Evolutionary conservation across 371 early-diverging fungal species (phyloP).

Genomic region (Mucor plumbeus): DNA sequence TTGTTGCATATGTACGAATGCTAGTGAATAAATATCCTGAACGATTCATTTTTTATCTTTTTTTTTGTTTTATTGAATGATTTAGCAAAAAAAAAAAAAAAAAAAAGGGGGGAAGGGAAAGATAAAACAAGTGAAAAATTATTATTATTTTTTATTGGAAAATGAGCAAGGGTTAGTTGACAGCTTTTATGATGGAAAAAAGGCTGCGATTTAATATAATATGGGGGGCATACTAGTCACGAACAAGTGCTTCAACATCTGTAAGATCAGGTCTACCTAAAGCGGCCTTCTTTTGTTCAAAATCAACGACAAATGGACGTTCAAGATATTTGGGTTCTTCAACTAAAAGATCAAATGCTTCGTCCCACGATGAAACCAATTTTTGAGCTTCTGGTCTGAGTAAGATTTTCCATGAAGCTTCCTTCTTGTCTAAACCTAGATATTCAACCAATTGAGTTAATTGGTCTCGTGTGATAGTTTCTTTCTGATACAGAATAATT

Average conservation of each 20-base stretch:
- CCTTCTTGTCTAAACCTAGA: conserved; percentile 31
- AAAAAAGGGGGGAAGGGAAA: neutral
- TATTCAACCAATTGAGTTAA: conserved; percentile 36
- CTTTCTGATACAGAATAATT: conserved; percentile 36
- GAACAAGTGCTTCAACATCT: conserved; percentile 30
- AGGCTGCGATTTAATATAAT: neutral
- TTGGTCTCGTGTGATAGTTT: conserved; percentile 33
- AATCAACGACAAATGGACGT: conserved; percentile 57
- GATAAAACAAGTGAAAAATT: neutral
- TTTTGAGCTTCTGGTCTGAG: conserved; percentile 43
- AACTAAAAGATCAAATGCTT: conserved; percentile 40
- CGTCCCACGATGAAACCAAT: conserved; percentile 32
- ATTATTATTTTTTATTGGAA: conserved; percentile 1
- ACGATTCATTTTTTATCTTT: conserved; percentile 16
- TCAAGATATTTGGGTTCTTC: conserved; percentile 46
- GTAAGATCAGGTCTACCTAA: conserved; percentile 52
- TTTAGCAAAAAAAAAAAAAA: neutral
- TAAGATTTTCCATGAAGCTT: conserved; percentile 31
- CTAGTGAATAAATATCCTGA: conserved; percentile 22
- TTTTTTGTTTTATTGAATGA: neutral
- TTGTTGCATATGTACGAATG: conserved; percentile 51
- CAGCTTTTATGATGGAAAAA: neutral
- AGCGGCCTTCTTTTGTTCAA: conserved; percentile 44
- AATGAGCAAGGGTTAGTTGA: conserved; percentile 7
- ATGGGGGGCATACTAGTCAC: neutral